Percentiles rank a stretch among this genome's conserved stretches.
Evolutionary conservation across 2,329 filamentous ascomycete genomes (phyloP).

Genomic region (Cercospora brassicicola): DNA sequence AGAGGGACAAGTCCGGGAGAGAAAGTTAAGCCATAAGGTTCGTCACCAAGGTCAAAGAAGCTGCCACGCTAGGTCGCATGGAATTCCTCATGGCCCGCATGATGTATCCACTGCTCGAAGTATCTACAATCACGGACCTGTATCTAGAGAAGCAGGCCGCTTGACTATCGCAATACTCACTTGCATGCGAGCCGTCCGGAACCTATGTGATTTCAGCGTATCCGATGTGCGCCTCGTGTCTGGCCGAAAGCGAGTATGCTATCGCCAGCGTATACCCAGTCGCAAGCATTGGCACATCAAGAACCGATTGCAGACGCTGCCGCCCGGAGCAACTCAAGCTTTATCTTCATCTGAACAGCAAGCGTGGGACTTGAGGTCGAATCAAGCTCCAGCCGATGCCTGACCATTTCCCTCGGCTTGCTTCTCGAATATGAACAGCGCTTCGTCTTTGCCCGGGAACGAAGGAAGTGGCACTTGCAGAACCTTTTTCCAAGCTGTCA

Average conservation of each 20-base stretch:
- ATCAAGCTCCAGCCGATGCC: background rate
- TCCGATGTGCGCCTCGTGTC: background rate
- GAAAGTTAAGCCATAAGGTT: background rate
- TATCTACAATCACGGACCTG: background rate
- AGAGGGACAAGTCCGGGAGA: background rate
- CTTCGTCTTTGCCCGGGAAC: slow-evolving; percentile 76
- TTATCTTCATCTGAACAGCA: background rate
- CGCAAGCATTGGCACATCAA: background rate
- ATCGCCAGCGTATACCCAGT: background rate
- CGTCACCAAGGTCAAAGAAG: background rate
- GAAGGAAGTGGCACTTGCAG: slow-evolving; percentile 68
- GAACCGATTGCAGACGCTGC: background rate
- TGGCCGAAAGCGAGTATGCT: background rate
- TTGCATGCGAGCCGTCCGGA: background rate
- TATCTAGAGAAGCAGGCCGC: background rate
- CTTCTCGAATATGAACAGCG: slow-evolving; percentile 63
- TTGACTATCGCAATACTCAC: background rate
- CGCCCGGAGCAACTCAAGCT: background rate
- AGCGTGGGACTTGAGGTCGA: background rate
- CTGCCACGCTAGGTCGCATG: background rate
- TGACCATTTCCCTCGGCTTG: background rate
- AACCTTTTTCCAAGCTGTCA: slow-evolving; percentile 58
- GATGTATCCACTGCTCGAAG: background rate
- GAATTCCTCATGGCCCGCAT: background rate
- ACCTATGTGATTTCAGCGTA: background rate